Percentiles rank a stretch among this genome's conserved stretches.
These are phyloP conservation scores for Neospermospora avenae DNA, from an alignment of 2,329 filamentous ascomycete genomes.

Conservation along the genomic window DNA sequence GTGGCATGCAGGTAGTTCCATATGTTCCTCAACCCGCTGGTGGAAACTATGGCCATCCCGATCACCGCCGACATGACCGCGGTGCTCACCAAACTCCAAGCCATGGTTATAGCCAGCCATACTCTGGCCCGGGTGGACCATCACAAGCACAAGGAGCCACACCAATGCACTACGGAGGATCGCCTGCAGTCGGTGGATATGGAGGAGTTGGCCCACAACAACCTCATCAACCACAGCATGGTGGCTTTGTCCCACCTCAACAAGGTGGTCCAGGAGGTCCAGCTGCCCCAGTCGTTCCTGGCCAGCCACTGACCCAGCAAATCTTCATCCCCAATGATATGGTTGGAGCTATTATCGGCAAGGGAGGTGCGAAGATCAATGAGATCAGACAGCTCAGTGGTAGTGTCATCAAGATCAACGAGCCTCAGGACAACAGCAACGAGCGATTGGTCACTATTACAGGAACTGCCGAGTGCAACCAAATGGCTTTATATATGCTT, in stretches of 20 bases:
- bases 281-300: slow-evolving; percentile 71
- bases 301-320: slow-evolving; percentile 89
- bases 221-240: slow-evolving; percentile 64
- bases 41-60: slow-evolving; percentile 87
- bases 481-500: slow-evolving; percentile 99
- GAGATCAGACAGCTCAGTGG: slow-evolving; percentile 96
- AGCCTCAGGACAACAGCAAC: slow-evolving; percentile 98
- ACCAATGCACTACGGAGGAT: slow-evolving; percentile 71
- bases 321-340: slow-evolving; percentile 99
- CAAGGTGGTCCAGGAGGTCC: slow-evolving; percentile 60
- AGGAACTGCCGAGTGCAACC: slow-evolving; percentile 96
- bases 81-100: slow-evolving; percentile 75
- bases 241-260: slow-evolving; percentile 55
- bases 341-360: slow-evolving; percentile 98
- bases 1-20: slow-evolving; percentile 98
- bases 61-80: slow-evolving; percentile 77
- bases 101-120: slow-evolving; percentile 64
- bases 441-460: slow-evolving; percentile 97
- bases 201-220: slow-evolving; percentile 77
- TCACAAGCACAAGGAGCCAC: slow-evolving; percentile 56
- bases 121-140: slow-evolving; percentile 47
- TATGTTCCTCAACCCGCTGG: slow-evolving; percentile 92
- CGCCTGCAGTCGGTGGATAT: slow-evolving; percentile 65
- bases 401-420: slow-evolving; percentile 99
- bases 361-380: slow-evolving; percentile 98